Percentiles rank a stretch among this genome's conserved stretches.
phyloP scores from a whole-genome alignment of 257 asterid species.

The Sherardia arvensis region DNA sequence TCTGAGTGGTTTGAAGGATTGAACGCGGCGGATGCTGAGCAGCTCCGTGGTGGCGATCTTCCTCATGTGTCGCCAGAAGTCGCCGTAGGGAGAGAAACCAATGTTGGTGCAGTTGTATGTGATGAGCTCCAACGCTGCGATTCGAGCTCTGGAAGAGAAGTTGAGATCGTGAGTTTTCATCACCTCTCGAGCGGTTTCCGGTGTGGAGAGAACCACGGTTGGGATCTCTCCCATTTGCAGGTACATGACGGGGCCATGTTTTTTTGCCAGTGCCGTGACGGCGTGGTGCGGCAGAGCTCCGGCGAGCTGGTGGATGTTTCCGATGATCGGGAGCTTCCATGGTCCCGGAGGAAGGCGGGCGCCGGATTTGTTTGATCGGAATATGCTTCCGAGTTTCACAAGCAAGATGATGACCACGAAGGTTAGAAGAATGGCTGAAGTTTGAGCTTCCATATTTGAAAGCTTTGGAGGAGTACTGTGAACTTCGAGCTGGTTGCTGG shows the following conservation, averaged over 20 bases:
- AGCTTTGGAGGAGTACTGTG: background rate
- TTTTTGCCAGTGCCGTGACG: slow-evolving; percentile 2
- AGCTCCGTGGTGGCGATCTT: background rate
- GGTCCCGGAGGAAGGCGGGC: background rate
- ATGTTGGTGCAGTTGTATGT: background rate
- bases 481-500: background rate
- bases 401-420: background rate
- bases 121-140: background rate
- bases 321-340: slow-evolving; percentile 1
- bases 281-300: slow-evolving; percentile 4
- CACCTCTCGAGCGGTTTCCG: slow-evolving; percentile 11
- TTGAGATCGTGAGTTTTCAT: slow-evolving; percentile 14
- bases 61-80: background rate
- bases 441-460: background rate
- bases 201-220: slow-evolving; percentile 9
- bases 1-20: background rate
- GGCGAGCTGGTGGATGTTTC: slow-evolving; percentile 14
- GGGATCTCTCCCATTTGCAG: slow-evolving; percentile 18
- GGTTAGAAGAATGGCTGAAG: background rate
- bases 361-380: background rate
- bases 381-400: background rate
- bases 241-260: slow-evolving; percentile 13
- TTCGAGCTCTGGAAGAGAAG: slow-evolving; percentile 9
- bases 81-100: background rate
- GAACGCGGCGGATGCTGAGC: slow-evolving; percentile 1